Evolutionary conservation across 257 asterid genomes (phyloP).

Genomic region (Coffea eugenioides): DNA sequence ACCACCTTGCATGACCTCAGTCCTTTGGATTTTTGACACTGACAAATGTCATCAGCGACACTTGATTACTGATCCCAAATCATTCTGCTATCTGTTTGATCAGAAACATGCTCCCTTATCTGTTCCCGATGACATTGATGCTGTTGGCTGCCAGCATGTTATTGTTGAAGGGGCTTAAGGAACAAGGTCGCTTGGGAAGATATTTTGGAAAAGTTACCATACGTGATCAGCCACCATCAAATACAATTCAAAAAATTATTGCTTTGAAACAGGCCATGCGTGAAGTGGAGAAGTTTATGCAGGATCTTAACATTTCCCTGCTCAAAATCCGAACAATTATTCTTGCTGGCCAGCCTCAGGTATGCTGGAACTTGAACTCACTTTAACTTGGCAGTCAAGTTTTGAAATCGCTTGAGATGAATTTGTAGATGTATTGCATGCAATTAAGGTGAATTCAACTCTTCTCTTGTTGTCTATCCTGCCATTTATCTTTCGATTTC

Average conservation of each 20-base stretch:
- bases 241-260: conserved; percentile 84
- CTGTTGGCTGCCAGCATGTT: conserved; percentile 68
- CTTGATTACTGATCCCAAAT: not conserved
- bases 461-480: not conserved
- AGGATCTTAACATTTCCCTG: conserved; percentile 71
- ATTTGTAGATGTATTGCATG: not conserved
- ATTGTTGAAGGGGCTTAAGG: conserved; percentile 85
- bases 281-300: conserved; percentile 80
- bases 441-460: not conserved
- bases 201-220: conserved; percentile 85
- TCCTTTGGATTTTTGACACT: not conserved
- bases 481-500: not conserved
- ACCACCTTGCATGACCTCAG: not conserved
- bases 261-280: conserved; percentile 93
- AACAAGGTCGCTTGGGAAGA: conserved; percentile 97
- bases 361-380: conserved; percentile 18
- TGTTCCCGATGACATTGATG: conserved; percentile 75
- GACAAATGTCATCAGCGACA: not conserved
- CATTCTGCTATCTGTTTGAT: conserved; percentile 13
- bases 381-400: not conserved
- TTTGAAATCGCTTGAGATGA: not conserved
- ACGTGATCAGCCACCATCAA: conserved; percentile 92
- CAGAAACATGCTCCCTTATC: conserved; percentile 81
- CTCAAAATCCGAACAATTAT: conserved; percentile 79
- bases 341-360: conserved; percentile 97